Conservation (phyloP, 352 stramenopile species). For the Globisporangium apiculatum region DNA sequence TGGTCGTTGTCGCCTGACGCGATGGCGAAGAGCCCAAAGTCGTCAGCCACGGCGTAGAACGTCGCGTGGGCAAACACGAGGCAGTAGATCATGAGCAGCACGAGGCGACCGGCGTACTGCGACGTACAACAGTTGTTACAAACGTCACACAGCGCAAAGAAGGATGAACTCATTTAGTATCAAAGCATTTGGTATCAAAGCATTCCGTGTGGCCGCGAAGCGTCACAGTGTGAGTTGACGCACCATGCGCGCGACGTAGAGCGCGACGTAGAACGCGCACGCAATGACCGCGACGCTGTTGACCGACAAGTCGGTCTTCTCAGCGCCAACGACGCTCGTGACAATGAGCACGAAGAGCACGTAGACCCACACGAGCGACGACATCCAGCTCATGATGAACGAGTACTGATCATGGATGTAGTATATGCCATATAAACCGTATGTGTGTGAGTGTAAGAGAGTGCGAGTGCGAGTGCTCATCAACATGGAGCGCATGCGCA, state of each 20-base stretch:
- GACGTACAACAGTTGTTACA: not conserved
- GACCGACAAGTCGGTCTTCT: conserved; percentile 15
- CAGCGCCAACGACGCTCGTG: conserved; percentile 11
- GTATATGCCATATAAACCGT: not conserved
- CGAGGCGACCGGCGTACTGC: conserved; percentile 7
- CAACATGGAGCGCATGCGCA: not conserved
- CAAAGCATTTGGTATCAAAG: not conserved
- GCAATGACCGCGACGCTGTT: conserved; percentile 15
- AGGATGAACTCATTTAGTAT: not conserved
- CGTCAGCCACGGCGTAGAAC: conserved; percentile 19
- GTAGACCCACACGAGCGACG: conserved; percentile 17
- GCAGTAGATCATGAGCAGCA: conserved; percentile 20
- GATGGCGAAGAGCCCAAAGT: conserved; percentile 19
- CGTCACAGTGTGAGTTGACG: not conserved
- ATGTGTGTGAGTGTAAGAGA: not conserved
- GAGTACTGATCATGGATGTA: conserved; percentile 11
- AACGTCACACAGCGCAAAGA: not conserved
- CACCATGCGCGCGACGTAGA: conserved; percentile 14
- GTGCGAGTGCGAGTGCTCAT: not conserved
- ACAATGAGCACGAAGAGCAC: conserved; percentile 21
- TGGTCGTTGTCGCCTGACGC: not conserved
- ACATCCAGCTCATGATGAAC: conserved; percentile 14
- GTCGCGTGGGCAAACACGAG: conserved; percentile 17
- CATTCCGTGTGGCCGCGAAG: not conserved
- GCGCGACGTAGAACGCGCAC: conserved; percentile 14